Evolutionary conservation across 2,329 filamentous ascomycete genomes (phyloP), one percentile per base, ranked within the genome.

Genomic region (Fusarium azukiicola): DNA sequence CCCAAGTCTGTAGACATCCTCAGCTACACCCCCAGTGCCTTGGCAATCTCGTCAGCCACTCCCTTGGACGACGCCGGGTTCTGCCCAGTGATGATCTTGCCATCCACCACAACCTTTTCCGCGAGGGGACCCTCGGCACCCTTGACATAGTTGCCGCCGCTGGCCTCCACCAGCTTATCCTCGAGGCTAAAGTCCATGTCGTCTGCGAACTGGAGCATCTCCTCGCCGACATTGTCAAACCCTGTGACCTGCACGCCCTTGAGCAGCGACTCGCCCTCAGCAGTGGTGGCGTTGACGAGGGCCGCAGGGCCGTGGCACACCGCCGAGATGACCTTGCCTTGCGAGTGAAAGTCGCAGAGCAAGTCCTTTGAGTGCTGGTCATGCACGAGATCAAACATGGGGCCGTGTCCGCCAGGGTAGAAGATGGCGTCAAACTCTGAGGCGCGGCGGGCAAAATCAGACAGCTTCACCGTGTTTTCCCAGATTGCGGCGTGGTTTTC

Each of bases 261-360:
- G 50, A 95, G 61, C 19, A 95, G 85, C 67, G 88, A 88, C 74
- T 88, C 86, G 42, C 92, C 93, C 12, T n/a, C 19, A 74, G 90
- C 87, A 17, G 89, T 83, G 81, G 90, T 91, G n/a, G 92, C 93
- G 77, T 93, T 90, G 63, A 90, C 88, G 16, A 96, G 87, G 8
- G 90, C 94, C 4, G 91, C 91, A 5, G 94, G 93, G 14, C 93
- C 94, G 85, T 96, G 94, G 88, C 94, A 96, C 66, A 96, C 93
- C 6, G 94, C 93, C 0, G 92, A 88, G 17, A 96, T 90, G 70
- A 93, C 88, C 88, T 95, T 95, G 77, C 90, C 91, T 5, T 90
- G 89, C 38, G 87, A 86, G 79, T 90, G 91, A 84, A 96, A 95
- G 84, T 95, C 92, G 72, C 88, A 87, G 80, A 94, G 92, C 47